Conservation (phyloP, 768 basidiomycete genomes). For the Tubosaeta sp. region DNA sequence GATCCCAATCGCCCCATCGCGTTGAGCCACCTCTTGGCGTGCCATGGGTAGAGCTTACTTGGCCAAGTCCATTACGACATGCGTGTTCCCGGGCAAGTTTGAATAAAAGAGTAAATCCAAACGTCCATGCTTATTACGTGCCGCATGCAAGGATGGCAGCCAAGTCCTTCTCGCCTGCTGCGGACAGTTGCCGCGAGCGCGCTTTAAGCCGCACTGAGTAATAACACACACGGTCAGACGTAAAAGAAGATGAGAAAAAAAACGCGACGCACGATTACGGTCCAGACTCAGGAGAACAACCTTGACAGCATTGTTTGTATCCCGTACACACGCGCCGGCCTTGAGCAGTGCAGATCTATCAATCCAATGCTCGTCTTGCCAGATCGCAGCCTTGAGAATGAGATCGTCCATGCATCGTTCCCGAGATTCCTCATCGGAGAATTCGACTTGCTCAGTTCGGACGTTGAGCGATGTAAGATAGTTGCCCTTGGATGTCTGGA, state of each 20-base stretch:
- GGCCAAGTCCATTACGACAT: conserved; percentile 9
- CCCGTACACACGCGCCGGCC: conserved; percentile 27
- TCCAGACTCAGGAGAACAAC: conserved; percentile 90
- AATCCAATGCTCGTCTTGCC: conserved; percentile 91
- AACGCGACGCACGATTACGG: conserved; percentile 68
- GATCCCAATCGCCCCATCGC: conserved; percentile 4
- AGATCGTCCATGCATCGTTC: conserved; percentile 92
- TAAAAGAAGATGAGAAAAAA: conserved; percentile 9
- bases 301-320: conserved; percentile 55
- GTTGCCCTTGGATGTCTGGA: conserved; percentile 93
- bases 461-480: conserved; percentile 81
- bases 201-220: conserved; percentile 84
- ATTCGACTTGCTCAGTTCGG: conserved; percentile 80
- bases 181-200: conserved; percentile 77
- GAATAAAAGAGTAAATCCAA: background rate
- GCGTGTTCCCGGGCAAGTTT: conserved; percentile 1
- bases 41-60: conserved; percentile 19
- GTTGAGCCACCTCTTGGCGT: conserved; percentile 21
- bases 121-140: conserved; percentile 14
- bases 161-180: conserved; percentile 83
- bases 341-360: conserved; percentile 77
- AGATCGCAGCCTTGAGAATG: conserved; percentile 87
- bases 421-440: conserved; percentile 43
- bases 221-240: conserved; percentile 9
- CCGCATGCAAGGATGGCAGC: conserved; percentile 55